phyloP scores from a whole-genome alignment of 306 rosid genomes.

The Prosopis cineraria region DNA sequence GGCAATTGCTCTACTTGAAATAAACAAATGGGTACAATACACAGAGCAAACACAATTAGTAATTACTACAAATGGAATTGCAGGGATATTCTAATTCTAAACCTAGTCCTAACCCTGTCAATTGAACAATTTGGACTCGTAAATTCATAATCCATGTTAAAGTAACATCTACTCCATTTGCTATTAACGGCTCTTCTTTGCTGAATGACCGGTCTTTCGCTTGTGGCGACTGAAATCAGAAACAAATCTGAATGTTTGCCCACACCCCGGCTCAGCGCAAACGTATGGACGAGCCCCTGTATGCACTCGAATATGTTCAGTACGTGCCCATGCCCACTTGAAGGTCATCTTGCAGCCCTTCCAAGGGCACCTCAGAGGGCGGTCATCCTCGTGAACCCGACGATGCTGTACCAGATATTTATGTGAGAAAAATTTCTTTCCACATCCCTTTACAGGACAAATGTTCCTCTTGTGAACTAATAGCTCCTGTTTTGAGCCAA shows the following conservation, averaged over 20 bases:
- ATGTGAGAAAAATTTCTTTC: slow-evolving; percentile 94
- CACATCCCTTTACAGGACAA: slow-evolving; percentile 99
- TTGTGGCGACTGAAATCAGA: slow-evolving; percentile 98
- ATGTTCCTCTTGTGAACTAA: slow-evolving; percentile 72
- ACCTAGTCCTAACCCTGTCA: slow-evolving; percentile 71
- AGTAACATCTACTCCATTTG: slow-evolving; percentile 40
- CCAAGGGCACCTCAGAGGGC: slow-evolving; percentile 97
- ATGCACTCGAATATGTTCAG: slow-evolving; percentile 96
- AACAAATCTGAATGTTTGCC: slow-evolving; percentile 95
- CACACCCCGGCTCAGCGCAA: slow-evolving; percentile 85
- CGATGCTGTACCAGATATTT: slow-evolving; percentile 98
- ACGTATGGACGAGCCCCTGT: slow-evolving; percentile 95
- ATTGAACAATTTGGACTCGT: slow-evolving; percentile 53
- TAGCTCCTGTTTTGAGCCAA: slow-evolving; percentile 75
- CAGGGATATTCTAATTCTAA: slow-evolving; percentile 71
- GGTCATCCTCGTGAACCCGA: slow-evolving; percentile 90
- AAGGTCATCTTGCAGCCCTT: slow-evolving; percentile 99
- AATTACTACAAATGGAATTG: slow-evolving; percentile 66
- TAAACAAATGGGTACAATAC: slow-evolving; percentile 62
- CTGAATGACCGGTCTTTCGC: slow-evolving; percentile 96
- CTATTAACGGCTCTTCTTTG: slow-evolving; percentile 66
- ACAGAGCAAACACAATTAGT: slow-evolving; percentile 59
- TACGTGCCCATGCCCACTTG: slow-evolving; percentile 99
- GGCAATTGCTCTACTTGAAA: slow-evolving; percentile 76
- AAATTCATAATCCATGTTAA: slow-evolving; percentile 52